Conservation (phyloP, 192 early-diverging fungal genomes). For the Diversispora epigaea region DNA sequence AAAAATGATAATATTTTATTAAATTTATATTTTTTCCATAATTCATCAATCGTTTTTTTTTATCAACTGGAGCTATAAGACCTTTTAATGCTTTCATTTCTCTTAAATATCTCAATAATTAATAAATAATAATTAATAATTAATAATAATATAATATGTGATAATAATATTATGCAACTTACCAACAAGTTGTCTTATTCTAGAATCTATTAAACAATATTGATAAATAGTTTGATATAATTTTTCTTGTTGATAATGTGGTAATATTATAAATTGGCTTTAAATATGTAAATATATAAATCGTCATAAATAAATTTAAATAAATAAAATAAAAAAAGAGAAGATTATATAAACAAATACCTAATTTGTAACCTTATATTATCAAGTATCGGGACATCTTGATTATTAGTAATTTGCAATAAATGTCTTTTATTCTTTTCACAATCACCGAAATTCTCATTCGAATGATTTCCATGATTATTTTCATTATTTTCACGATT, state of each 20-base stretch:
- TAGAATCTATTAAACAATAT: slow-evolving; percentile 41
- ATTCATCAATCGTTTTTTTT: slow-evolving; percentile 44
- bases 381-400: neutral
- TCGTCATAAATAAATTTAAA: neutral
- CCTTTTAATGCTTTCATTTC: slow-evolving; percentile 57
- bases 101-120: slow-evolving; percentile 61
- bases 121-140: slow-evolving; percentile 22
- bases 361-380: too few relatives aligned
- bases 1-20: slow-evolving; percentile 55
- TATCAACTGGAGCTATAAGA: slow-evolving; percentile 59
- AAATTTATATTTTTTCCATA: slow-evolving; percentile 69
- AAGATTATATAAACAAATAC: too few relatives aligned
- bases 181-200: slow-evolving; percentile 66
- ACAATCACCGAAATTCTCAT: neutral
- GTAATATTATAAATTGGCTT: slow-evolving; percentile 93
- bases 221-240: slow-evolving; percentile 67
- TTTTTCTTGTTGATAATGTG: slow-evolving; percentile 73
- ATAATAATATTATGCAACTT: slow-evolving; percentile 21
- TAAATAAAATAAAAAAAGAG: neutral
- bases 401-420: neutral
- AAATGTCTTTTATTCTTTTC: neutral
- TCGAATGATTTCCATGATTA: neutral
- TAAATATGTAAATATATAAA: slow-evolving; percentile 9
- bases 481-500: neutral
- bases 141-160: slow-evolving; percentile 2